Percentiles rank a stretch among this genome's conserved stretches.
Evolutionary conservation across 805 yeast genomes (phyloP).

Genomic region (Tetrapisispora arboricola): DNA sequence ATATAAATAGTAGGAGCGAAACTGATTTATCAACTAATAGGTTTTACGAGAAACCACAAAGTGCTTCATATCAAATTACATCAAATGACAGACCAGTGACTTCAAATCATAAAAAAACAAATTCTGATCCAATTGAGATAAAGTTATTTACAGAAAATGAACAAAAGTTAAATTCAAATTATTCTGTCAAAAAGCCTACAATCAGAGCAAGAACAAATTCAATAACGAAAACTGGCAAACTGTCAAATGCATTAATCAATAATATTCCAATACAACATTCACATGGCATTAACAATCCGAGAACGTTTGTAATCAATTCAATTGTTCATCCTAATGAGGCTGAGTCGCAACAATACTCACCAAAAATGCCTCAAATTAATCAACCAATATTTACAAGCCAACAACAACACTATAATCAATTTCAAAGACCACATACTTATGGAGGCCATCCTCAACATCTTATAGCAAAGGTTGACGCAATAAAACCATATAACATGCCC

Average conservation of each 20-base stretch:
- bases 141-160: background rate
- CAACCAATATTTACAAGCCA: background rate
- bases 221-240: background rate
- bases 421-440: conserved; percentile 1
- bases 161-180: background rate
- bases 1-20: background rate
- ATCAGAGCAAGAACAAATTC: background rate
- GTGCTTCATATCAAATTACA: background rate
- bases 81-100: background rate
- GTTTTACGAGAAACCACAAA: background rate
- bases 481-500: background rate
- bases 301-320: conserved; percentile 2
- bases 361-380: background rate
- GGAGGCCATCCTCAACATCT: background rate
- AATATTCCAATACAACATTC: conserved; percentile 1
- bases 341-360: background rate
- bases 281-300: background rate
- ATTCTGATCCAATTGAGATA: background rate
- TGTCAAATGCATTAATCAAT: background rate
- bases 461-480: background rate
- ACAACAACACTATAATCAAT: background rate
- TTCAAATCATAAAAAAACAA: conserved; percentile 1
- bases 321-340: background rate
- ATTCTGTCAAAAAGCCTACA: background rate
- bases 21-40: background rate